These are phyloP conservation scores for Hypoxylon sp. DNA, from an alignment of 2,329 filamentous ascomycete species.

Conservation along the genomic window DNA sequence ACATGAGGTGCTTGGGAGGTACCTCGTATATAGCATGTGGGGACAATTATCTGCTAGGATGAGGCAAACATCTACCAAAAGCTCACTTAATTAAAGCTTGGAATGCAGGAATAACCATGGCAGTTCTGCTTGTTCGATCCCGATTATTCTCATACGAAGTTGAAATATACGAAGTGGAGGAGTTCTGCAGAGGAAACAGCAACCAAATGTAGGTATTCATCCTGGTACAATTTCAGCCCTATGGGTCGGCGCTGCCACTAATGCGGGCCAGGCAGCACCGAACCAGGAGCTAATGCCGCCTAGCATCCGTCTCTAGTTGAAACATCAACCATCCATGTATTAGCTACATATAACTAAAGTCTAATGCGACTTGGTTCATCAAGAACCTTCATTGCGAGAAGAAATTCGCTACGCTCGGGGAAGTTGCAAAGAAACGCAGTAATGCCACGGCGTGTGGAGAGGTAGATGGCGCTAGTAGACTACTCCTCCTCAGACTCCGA, in stretches of 20 bases:
- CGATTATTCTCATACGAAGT: too few species aligned
- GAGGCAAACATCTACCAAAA: neutral
- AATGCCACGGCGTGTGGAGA: neutral
- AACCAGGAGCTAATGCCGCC: slow-evolving; percentile 17
- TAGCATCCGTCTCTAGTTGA: neutral
- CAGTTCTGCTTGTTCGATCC: too few species aligned
- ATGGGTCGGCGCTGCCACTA: slow-evolving; percentile 15
- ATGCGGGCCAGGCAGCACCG: slow-evolving; percentile 13
- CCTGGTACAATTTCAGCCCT: slow-evolving; percentile 40
- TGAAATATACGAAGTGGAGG: neutral
- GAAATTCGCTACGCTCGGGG: neutral
- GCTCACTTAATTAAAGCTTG: too few species aligned
- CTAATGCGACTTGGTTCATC: neutral
- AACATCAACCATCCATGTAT: neutral
- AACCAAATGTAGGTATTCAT: neutral
- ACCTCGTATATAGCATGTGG: too few species aligned
- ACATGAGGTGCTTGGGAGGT: too few species aligned
- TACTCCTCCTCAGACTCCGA: slow-evolving; percentile 53
- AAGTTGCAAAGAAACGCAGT: neutral
- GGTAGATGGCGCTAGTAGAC: slow-evolving; percentile 56
- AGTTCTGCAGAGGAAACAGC: neutral
- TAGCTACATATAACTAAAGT: neutral
- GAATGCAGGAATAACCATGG: too few species aligned
- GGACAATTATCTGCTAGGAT: too few species aligned
- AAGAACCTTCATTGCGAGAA: neutral